Conservation (phyloP, 2,329 filamentous ascomycete species). For the Diplodia scrobiculata region DNA sequence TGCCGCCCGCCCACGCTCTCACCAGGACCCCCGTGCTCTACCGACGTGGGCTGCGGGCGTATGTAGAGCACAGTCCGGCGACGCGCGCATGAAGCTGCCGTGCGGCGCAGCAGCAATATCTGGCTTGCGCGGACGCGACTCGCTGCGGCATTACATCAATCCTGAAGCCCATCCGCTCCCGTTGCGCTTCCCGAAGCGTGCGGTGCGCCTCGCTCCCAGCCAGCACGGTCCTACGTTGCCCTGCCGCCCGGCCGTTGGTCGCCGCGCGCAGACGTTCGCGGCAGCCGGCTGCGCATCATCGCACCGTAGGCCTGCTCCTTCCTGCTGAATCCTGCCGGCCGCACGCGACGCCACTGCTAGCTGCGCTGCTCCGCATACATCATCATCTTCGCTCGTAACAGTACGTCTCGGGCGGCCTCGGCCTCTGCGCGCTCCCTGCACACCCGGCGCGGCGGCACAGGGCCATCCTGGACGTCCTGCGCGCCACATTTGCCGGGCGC, state of each 20-base stretch:
- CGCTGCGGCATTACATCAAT: conserved; percentile 29
- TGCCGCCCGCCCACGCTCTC: conserved; percentile 20
- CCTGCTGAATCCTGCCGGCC: neutral
- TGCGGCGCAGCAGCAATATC: conserved; percentile 27
- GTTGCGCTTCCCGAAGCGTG: conserved; percentile 27
- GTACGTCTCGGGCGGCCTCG: neutral
- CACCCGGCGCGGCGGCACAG: conserved; percentile 18
- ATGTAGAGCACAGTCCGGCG: neutral
- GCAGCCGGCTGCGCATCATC: conserved; percentile 14
- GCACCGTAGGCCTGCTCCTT: neutral
- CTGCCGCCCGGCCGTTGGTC: conserved; percentile 17
- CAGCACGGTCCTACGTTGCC: neutral
- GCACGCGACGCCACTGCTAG: conserved; percentile 9
- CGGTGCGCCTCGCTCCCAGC: conserved; percentile 19
- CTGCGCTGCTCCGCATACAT: conserved; percentile 12
- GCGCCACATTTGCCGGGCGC: conserved; percentile 20
- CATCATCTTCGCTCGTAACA: conserved; percentile 11
- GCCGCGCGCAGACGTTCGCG: conserved; percentile 7
- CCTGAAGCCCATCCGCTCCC: conserved; percentile 26
- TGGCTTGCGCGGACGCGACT: conserved; percentile 19
- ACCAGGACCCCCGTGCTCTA: neutral
- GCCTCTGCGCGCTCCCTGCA: conserved; percentile 10
- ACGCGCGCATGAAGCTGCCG: conserved; percentile 8
- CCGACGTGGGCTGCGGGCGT: neutral
- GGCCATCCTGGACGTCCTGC: conserved; percentile 21